Evolutionary conservation across 768 basidiomycete species (phyloP), one percentile per base, ranked within the genome.

Genomic region (Crepidotus variabilis): DNA sequence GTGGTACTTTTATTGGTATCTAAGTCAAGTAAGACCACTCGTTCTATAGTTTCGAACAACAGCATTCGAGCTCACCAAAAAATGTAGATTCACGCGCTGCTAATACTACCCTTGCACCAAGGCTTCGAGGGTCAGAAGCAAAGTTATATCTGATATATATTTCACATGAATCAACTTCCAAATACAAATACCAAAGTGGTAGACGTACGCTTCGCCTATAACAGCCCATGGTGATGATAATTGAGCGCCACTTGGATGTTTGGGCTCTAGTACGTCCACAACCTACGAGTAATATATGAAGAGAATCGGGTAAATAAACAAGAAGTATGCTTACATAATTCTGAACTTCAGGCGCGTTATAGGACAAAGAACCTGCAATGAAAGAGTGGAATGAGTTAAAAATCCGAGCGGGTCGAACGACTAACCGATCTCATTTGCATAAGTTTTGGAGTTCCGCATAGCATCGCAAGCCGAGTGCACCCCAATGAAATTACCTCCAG

Each of bases 401-500:
- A 36, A 36, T 8, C 9, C 35, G 35, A 16, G 8, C 35, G 13
- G 2, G 16, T n/a, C 5, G 21, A 5, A 21, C 4, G 6, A 49
- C 14, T 20, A 23, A 14, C 10, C 33, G 10, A 23, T 16, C 21
- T 8, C n/a, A 47, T 52, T 8, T 14, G 34, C 32, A 6, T 16
- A 60, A 69, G 4, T 11, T 43, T 11, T 43, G 5, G 39, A 43
- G 18, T 43, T 43, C 39, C 39, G 4, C 39, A 43, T 68, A 32
- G 79, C 79, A 51, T 85, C 88, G 1, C 83, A 79, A 7, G 85
- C 81, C 47, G 85, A 78, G 66, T 91, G 89, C 32, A 90, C 73
- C 1, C 78, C 88, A 36, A 88, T 73, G 59, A 88, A 89, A 56
- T 83, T 87, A 0, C 90, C 90, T 55, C 89, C 88, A 1, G 72